Conservation (phyloP, 768 basidiomycete genomes). For the Suillus occidentalis region DNA sequence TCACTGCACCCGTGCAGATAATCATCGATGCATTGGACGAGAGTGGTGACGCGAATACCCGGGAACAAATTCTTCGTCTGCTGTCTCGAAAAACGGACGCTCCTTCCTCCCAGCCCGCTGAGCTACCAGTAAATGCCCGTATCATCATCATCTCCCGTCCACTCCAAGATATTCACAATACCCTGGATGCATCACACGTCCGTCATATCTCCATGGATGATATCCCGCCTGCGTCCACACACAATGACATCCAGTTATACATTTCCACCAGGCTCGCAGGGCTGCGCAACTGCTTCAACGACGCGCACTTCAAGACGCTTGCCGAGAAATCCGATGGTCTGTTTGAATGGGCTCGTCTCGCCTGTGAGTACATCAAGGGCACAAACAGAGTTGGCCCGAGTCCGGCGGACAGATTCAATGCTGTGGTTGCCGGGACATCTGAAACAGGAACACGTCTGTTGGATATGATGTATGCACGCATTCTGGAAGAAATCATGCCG, state of each 20-base stretch:
- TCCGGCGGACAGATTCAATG: neutral
- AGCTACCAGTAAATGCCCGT: slow-evolving; percentile 10
- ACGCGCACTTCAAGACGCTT: neutral
- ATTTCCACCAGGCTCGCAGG: neutral
- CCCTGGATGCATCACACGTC: slow-evolving; percentile 7
- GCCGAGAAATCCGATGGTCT: slow-evolving; percentile 8
- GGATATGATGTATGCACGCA: slow-evolving; percentile 5
- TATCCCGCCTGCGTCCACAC: neutral
- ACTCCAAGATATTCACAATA: slow-evolving; percentile 4
- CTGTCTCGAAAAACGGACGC: neutral
- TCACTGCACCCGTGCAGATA: slow-evolving; percentile 20
- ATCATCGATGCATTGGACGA: slow-evolving; percentile 28
- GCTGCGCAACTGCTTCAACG: neutral
- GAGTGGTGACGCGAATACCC: slow-evolving; percentile 10
- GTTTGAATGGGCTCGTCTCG: slow-evolving; percentile 11
- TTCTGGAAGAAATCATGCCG: neutral
- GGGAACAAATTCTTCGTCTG: slow-evolving; percentile 17
- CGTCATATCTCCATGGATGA: slow-evolving; percentile 1
- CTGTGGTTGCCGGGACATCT: neutral
- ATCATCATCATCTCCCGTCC: slow-evolving; percentile 19
- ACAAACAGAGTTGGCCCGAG: neutral
- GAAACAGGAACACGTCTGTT: neutral
- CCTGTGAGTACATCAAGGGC: slow-evolving; percentile 13
- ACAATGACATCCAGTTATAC: slow-evolving; percentile 8
- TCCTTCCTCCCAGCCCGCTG: neutral